Evolutionary conservation across 1,284 basidiomycete species (phyloP).

Genomic region (Ganoderma meredithae): DNA sequence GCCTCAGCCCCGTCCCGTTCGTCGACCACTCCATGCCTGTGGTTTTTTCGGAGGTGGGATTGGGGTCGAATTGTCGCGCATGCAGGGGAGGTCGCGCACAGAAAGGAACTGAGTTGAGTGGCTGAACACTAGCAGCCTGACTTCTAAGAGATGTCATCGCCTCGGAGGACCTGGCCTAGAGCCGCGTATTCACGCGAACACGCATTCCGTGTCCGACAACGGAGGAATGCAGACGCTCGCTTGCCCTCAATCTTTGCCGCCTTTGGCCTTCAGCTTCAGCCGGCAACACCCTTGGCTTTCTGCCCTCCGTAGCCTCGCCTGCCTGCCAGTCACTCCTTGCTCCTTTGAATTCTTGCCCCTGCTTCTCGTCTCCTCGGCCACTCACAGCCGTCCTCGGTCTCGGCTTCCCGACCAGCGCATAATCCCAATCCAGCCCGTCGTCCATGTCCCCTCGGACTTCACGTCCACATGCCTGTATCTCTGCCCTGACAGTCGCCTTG

Average conservation of each 20-base stretch:
- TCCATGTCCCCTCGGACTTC: slow-evolving; percentile 2
- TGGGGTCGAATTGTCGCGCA: background rate
- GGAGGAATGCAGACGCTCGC: background rate
- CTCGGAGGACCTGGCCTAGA: background rate
- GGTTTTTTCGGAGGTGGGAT: background rate
- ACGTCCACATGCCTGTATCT: slow-evolving; percentile 3
- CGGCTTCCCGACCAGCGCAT: background rate
- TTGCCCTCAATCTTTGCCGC: slow-evolving; percentile 3
- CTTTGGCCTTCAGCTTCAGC: background rate
- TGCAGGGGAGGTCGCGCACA: background rate
- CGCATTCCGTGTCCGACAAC: background rate
- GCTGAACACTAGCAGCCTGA: background rate
- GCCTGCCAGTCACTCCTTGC: slow-evolving; percentile 1
- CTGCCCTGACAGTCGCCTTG: slow-evolving; percentile 10
- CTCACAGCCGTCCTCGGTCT: background rate
- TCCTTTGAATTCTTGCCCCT: background rate
- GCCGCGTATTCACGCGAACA: background rate
- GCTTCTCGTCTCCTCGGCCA: background rate
- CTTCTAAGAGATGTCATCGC: background rate
- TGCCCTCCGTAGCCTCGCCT: background rate
- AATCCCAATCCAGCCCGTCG: background rate
- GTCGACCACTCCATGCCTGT: background rate
- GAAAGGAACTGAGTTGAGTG: background rate
- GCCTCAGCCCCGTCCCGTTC: background rate
- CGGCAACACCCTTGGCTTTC: background rate